Conservation (phyloP, 1,139 yeast species). For the Lodderomyces oxycetoniae region DNA sequence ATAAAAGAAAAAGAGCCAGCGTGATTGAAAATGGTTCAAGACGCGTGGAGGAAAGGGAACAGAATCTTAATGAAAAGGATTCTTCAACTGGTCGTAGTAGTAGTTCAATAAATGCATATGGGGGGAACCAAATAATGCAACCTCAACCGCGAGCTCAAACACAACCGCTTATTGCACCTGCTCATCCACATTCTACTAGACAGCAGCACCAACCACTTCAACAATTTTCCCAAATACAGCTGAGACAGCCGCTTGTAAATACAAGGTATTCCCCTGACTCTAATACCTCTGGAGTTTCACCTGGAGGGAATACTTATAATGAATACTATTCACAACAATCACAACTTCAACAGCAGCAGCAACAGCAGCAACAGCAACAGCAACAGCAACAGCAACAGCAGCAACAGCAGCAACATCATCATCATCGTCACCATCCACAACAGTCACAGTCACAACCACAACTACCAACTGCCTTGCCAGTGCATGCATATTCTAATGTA, state of each 20-base stretch:
- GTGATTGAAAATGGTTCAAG: conserved; percentile 39
- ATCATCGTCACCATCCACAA: conserved; percentile 2
- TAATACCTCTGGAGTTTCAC: conserved; percentile 29
- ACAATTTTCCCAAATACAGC: conserved; percentile 6
- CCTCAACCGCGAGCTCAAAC: conserved; percentile 3
- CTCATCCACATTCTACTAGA: neutral
- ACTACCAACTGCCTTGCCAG: conserved; percentile 2
- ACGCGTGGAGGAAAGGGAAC: conserved; percentile 38
- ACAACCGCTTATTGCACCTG: neutral
- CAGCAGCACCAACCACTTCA: conserved; percentile 7
- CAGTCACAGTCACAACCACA: conserved; percentile 3
- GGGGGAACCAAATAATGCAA: neutral
- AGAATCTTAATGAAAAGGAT: conserved; percentile 8
- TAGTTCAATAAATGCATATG: conserved; percentile 1
- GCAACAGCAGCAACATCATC: conserved; percentile 4
- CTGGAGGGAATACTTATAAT: conserved; percentile 22
- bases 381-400: conserved; percentile 5
- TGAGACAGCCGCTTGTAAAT: conserved; percentile 5
- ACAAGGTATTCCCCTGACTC: conserved; percentile 14
- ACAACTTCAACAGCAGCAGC: conserved; percentile 7
- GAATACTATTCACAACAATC: conserved; percentile 15
- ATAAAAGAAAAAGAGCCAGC: conserved; percentile 40
- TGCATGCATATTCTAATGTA: conserved; percentile 1
- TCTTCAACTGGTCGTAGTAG: neutral
- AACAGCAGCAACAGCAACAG: conserved; percentile 4